These are phyloP conservation scores for Arthrobotrys megalospora DNA, from an alignment of 2,329 filamentous ascomycete genomes.

Conservation along the genomic window DNA sequence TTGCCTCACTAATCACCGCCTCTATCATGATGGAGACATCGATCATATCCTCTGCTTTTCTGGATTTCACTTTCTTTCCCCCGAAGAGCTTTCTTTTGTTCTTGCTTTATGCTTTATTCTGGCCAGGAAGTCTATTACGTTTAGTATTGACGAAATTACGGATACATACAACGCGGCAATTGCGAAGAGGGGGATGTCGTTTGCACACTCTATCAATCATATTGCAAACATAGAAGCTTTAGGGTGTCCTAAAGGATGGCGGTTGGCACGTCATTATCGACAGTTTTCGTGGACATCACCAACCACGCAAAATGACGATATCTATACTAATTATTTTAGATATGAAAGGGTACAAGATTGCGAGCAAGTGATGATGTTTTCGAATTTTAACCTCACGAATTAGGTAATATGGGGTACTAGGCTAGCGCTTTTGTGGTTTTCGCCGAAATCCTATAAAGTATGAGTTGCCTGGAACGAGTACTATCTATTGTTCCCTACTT, in stretches of 20 bases:
- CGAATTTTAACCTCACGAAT: no score
- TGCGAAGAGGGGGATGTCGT: background rate
- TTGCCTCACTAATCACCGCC: slow-evolving; percentile 7
- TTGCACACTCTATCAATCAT: slow-evolving; percentile 13
- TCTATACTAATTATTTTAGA: slow-evolving; percentile 8
- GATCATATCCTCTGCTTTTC: no score
- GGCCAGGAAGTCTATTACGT: slow-evolving; percentile 61
- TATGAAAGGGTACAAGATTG: background rate
- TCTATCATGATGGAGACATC: no score
- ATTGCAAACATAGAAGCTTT: slow-evolving; percentile 5
- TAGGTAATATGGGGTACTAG: no score
- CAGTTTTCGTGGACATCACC: slow-evolving; percentile 27
- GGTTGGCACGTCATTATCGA: background rate
- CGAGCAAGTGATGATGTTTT: no score
- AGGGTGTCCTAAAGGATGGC: slow-evolving; percentile 4
- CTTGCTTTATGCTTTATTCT: slow-evolving; percentile 62
- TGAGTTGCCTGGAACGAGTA: no score
- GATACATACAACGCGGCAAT: slow-evolving; percentile 42
- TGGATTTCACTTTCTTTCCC: no score
- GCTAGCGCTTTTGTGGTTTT: no score
- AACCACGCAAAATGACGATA: background rate
- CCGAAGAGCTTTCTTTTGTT: slow-evolving; percentile 60
- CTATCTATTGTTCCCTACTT: no score
- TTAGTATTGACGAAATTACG: slow-evolving; percentile 60
- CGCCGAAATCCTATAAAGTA: no score